Conservation (phyloP, 495 filamentous ascomycete genomes). For the Parmelia sp. region DNA sequence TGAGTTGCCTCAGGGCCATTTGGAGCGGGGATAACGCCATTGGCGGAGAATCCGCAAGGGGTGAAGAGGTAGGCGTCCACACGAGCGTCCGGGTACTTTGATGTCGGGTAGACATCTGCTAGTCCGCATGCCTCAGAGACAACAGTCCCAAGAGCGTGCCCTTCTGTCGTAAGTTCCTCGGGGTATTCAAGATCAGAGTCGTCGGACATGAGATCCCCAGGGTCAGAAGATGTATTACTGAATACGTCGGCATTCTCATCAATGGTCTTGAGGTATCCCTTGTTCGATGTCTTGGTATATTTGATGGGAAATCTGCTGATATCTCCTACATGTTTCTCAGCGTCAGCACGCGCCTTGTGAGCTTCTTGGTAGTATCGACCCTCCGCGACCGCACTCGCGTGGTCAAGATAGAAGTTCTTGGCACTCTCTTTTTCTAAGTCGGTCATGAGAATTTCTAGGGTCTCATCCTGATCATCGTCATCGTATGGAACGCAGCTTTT, state of each 20-base stretch:
- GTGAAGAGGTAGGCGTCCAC: constrained; percentile 97
- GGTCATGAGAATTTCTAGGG: constrained; percentile 96
- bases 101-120: constrained; percentile 79
- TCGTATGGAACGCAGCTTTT: constrained; percentile 36
- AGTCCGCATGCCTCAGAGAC: constrained; percentile 90
- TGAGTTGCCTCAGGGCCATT: constrained; percentile 59
- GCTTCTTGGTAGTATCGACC: constrained; percentile 61
- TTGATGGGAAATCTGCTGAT: constrained; percentile 34
- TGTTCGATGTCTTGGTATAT: neutral
- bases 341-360: constrained; percentile 49
- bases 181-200: constrained; percentile 51
- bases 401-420: constrained; percentile 91
- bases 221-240: constrained; percentile 65
- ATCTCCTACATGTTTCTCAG: constrained; percentile 46
- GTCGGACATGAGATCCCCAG: constrained; percentile 49
- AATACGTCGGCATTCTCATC: constrained; percentile 71
- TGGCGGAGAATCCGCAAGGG: constrained; percentile 96
- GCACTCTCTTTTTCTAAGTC: constrained; percentile 89
- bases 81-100: constrained; percentile 83
- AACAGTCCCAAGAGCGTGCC: constrained; percentile 86
- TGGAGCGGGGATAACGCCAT: constrained; percentile 86
- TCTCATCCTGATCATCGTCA: constrained; percentile 66
- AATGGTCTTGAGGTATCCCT: constrained; percentile 37
- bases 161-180: constrained; percentile 80
- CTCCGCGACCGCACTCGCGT: constrained; percentile 86